These are phyloP conservation scores for Didymella exigua DNA, from an alignment of 2,329 filamentous ascomycete genomes.

Conservation along the genomic window DNA sequence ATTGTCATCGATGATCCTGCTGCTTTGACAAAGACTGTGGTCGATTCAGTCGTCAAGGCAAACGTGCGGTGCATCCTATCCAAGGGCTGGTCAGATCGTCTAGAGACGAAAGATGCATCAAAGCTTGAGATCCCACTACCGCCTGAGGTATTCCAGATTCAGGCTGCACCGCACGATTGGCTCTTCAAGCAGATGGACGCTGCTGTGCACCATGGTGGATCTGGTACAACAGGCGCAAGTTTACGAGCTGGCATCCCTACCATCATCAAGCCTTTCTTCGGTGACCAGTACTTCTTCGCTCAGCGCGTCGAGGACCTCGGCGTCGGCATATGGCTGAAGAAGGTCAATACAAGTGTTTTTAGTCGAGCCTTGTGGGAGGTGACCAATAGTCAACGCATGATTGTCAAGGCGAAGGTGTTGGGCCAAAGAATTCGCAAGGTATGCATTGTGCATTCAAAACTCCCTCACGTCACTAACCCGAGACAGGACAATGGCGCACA, in stretches of 20 bases:
- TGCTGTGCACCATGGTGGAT: slow-evolving; percentile 90
- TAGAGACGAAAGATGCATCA: slow-evolving; percentile 62
- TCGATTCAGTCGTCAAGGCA: slow-evolving; percentile 87
- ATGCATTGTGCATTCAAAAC: slow-evolving; percentile 44
- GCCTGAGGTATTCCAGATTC: slow-evolving; percentile 83
- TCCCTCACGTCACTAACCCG: slow-evolving; percentile 27
- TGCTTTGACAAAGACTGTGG: slow-evolving; percentile 88
- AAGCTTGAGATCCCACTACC: slow-evolving; percentile 74
- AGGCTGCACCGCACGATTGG: slow-evolving; percentile 94
- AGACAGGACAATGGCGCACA: slow-evolving; percentile 85
- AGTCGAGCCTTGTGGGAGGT: slow-evolving; percentile 89
- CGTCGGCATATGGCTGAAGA: slow-evolving; percentile 87
- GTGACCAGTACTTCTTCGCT: slow-evolving; percentile 97
- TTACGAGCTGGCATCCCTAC: slow-evolving; percentile 89
- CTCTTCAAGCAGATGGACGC: slow-evolving; percentile 93
- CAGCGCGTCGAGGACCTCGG: slow-evolving; percentile 88
- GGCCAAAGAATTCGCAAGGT: slow-evolving; percentile 88
- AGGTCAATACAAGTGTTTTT: slow-evolving; percentile 85
- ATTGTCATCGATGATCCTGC: slow-evolving; percentile 91
- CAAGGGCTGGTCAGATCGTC: slow-evolving; percentile 94
- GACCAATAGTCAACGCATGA: slow-evolving; percentile 89
- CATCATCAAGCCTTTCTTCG: slow-evolving; percentile 95
- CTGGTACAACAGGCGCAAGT: slow-evolving; percentile 92
- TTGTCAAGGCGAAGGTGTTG: slow-evolving; percentile 78
- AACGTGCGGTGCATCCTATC: slow-evolving; percentile 94